These are phyloP conservation scores for Leishmania turanica DNA, from an alignment of 208 protist genomes.

Conservation along the genomic window DNA sequence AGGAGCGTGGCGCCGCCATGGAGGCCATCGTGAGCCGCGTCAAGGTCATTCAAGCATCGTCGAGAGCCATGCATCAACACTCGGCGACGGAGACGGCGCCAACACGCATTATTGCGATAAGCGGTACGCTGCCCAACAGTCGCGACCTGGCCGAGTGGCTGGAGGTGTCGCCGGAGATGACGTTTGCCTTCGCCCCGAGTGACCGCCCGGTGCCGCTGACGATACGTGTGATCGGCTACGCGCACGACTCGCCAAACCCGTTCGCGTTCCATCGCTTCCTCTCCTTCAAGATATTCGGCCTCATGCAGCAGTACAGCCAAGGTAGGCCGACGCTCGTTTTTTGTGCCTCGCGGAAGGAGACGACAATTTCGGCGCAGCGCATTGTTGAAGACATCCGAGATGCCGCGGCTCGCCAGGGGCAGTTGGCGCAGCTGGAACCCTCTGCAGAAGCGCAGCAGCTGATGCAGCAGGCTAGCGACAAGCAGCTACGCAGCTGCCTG, in stretches of 20 bases:
- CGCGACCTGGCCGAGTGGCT: conserved; percentile 92
- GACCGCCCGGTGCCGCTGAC: conserved; percentile 87
- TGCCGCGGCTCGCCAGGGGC: conserved; percentile 37
- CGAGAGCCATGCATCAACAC: not conserved
- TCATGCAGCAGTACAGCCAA: conserved; percentile 78
- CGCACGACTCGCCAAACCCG: conserved; percentile 68
- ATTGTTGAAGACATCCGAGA: conserved; percentile 60
- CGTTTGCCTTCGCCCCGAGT: conserved; percentile 64
- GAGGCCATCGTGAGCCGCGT: conserved; percentile 94
- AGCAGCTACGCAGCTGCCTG: conserved; percentile 64
- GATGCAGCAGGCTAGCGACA: conserved; percentile 58
- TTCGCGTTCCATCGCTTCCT: conserved; percentile 93
- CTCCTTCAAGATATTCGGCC: conserved; percentile 82
- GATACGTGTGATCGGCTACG: conserved; percentile 71
- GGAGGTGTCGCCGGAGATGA: conserved; percentile 41
- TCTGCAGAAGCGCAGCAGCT: conserved; percentile 38
- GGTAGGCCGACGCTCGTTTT: conserved; percentile 90
- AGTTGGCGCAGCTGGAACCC: conserved; percentile 35
- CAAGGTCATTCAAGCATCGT: conserved; percentile 60
- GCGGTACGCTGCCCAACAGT: conserved; percentile 94
- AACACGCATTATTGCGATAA: conserved; percentile 88
- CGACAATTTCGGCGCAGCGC: conserved; percentile 63
- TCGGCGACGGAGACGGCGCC: not conserved
- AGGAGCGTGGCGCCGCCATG: conserved; percentile 90
- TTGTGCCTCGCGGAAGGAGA: conserved; percentile 84